These are phyloP conservation scores for Glonium stellatum DNA, from an alignment of 495 filamentous ascomycete species.

Conservation along the genomic window DNA sequence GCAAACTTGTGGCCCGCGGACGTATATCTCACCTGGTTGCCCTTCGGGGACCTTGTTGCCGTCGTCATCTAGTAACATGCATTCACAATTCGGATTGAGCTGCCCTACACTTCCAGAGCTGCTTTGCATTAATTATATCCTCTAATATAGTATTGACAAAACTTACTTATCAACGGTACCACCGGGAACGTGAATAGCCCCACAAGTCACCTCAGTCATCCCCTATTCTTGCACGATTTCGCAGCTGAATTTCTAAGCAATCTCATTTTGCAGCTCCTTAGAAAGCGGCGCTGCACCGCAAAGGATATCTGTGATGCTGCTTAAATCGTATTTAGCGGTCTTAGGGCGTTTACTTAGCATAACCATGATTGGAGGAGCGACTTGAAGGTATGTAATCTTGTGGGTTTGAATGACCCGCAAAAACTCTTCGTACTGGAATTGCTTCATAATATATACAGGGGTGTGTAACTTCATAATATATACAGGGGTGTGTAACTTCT, in stretches of 20 bases:
- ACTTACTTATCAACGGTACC: constrained; percentile 28
- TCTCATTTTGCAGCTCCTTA: constrained; percentile 34
- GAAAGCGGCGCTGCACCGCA: constrained; percentile 35
- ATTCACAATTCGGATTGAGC: constrained; percentile 32
- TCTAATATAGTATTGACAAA: not conserved
- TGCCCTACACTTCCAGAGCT: constrained; percentile 32
- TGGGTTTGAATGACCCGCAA: constrained; percentile 30
- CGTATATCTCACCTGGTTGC: constrained; percentile 32
- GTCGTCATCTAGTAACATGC: constrained; percentile 35
- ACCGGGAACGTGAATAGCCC: constrained; percentile 28
- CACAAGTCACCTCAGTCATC: constrained; percentile 37
- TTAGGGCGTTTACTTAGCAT: constrained; percentile 36
- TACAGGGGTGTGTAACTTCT: constrained; percentile 29
- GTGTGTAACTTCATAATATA: constrained; percentile 35
- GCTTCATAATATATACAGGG: constrained; percentile 35
- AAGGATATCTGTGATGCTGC: constrained; percentile 32
- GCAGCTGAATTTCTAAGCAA: constrained; percentile 25
- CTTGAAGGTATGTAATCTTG: constrained; percentile 34
- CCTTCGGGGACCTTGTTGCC: constrained; percentile 33
- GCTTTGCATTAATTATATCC: constrained; percentile 3
- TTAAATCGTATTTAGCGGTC: constrained; percentile 34
- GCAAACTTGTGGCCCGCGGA: constrained; percentile 34
- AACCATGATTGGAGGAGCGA: constrained; percentile 35
- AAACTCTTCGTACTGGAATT: constrained; percentile 34
- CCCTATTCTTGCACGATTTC: constrained; percentile 35